Percentiles rank a stretch among this genome's conserved stretches.
phyloP scores from a whole-genome alignment of 768 basidiomycete genomes.

The Suillus subalutaceus region DNA sequence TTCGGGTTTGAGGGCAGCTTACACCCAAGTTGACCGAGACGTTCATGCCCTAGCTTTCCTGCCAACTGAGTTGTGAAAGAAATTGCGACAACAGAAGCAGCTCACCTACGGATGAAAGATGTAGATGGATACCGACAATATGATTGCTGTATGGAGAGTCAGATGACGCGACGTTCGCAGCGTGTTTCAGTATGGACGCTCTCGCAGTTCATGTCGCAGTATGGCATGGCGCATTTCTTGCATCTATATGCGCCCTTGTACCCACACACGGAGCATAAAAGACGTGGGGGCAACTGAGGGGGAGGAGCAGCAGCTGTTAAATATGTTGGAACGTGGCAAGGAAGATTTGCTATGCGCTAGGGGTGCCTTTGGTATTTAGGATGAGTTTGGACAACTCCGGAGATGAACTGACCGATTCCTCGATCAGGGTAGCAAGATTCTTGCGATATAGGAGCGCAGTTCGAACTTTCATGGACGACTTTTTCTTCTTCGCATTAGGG shows the following conservation, averaged over 20 bases:
- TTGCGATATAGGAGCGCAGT: slow-evolving; percentile 84
- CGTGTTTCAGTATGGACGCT: slow-evolving; percentile 77
- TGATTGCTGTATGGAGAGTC: slow-evolving; percentile 12
- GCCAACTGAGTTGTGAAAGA: background rate
- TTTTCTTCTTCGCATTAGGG: slow-evolving; percentile 58
- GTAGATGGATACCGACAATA: background rate
- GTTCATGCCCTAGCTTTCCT: background rate
- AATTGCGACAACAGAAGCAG: background rate
- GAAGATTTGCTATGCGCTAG: slow-evolving; percentile 62
- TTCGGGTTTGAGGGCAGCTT: background rate
- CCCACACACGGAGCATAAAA: slow-evolving; percentile 85
- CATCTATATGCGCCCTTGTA: slow-evolving; percentile 84
- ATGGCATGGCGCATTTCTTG: slow-evolving; percentile 73
- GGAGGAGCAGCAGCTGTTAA: slow-evolving; percentile 67
- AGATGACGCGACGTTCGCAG: slow-evolving; percentile 75
- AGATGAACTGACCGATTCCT: slow-evolving; percentile 71
- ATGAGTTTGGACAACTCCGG: background rate
- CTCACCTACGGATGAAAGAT: background rate
- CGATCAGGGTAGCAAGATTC: slow-evolving; percentile 69
- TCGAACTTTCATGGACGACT: slow-evolving; percentile 80
- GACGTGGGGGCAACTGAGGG: slow-evolving; percentile 64
- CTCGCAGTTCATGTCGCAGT: slow-evolving; percentile 75
- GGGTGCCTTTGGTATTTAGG: background rate
- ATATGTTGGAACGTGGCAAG: slow-evolving; percentile 64
- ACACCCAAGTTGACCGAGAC: background rate